These are phyloP conservation scores for Mastigamoeba balamuthi DNA, from an alignment of 78 protist genomes.

Conservation along the genomic window DNA sequence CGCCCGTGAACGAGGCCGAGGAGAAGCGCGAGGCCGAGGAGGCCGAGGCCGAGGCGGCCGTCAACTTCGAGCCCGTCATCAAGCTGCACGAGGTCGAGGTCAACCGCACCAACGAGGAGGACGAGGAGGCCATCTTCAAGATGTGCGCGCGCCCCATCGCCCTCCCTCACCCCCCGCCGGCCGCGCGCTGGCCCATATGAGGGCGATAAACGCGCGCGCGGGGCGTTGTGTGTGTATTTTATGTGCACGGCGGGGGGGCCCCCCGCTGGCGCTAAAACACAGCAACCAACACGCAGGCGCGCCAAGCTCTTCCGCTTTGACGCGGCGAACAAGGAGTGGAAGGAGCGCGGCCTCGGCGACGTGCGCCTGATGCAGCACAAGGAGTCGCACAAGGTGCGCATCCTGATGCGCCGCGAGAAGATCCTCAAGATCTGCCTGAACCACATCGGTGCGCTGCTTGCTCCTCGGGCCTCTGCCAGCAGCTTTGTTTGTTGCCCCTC, in stretches of 20 bases:
- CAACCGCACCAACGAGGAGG: slow-evolving; percentile 16
- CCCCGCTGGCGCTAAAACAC: not conserved
- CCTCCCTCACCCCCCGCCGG: not conserved
- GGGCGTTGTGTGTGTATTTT: no score
- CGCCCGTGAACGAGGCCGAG: no score
- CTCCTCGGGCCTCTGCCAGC: no score
- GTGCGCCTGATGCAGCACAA: slow-evolving; percentile 47
- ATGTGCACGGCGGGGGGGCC: not conserved
- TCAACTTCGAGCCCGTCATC: not conserved
- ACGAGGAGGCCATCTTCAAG: slow-evolving; percentile 13
- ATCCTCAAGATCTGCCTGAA: slow-evolving; percentile 75
- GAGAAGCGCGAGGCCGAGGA: not conserved
- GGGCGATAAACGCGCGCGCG: no score
- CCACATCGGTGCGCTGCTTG: not conserved
- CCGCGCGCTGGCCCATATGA: no score
- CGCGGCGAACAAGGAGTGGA: slow-evolving; percentile 28
- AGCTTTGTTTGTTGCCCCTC: no score
- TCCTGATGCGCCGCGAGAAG: slow-evolving; percentile 78
- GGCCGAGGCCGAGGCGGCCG: not conserved
- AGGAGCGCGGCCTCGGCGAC: slow-evolving; percentile 75
- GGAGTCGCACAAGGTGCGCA: slow-evolving; percentile 34
- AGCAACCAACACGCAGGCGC: slow-evolving; percentile 13
- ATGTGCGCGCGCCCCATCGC: not conserved
- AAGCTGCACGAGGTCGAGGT: slow-evolving; percentile 12
- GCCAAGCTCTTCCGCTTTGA: slow-evolving; percentile 56